A percentile compares a stretch with the other conserved stretches of the same genome.
Conservation (phyloP, 306 rosid genomes). For the Arachis hypogaea region DNA sequence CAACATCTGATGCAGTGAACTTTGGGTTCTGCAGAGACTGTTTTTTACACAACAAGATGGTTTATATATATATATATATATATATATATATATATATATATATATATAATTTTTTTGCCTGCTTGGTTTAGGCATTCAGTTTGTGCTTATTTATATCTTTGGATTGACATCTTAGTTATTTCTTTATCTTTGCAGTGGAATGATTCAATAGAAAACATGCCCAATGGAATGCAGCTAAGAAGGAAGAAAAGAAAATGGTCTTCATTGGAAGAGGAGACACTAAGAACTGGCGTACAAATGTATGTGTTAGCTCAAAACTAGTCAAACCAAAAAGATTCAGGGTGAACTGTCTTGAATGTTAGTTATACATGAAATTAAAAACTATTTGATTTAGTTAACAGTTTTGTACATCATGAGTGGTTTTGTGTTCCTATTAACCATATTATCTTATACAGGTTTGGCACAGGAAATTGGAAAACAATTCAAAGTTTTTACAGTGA, state of each 20-base stretch:
- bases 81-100: too few species aligned
- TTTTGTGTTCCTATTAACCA: constrained; percentile 31
- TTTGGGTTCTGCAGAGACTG: constrained; percentile 30
- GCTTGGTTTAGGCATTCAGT: neutral
- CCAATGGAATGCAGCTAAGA: constrained; percentile 38
- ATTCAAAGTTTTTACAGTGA: constrained; percentile 56
- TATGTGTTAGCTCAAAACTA: constrained; percentile 45
- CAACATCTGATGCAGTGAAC: constrained; percentile 11
- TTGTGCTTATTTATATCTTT: constrained; percentile 20
- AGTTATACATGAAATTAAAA: constrained; percentile 11
- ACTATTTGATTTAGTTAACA: constrained; percentile 3
- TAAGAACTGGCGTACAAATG: constrained; percentile 66
- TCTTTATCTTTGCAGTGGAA: constrained; percentile 61
- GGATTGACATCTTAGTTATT: constrained; percentile 14
- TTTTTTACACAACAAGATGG: constrained; percentile 17
- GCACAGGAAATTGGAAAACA: constrained; percentile 72
- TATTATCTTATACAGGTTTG: constrained; percentile 62
- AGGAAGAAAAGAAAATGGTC: constrained; percentile 76
- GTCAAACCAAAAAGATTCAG: constrained; percentile 4
- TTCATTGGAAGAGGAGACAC: constrained; percentile 70
- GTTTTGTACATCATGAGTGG: constrained; percentile 3
- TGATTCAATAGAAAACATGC: constrained; percentile 61
- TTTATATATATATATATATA: neutral
- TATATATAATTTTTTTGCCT: too few species aligned
- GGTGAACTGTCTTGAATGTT: constrained; percentile 24